Evolutionary conservation across 192 early-diverging fungal genomes (phyloP), one percentile per base, ranked within the genome.

Genomic region (Umbelopsis ramanniana): DNA sequence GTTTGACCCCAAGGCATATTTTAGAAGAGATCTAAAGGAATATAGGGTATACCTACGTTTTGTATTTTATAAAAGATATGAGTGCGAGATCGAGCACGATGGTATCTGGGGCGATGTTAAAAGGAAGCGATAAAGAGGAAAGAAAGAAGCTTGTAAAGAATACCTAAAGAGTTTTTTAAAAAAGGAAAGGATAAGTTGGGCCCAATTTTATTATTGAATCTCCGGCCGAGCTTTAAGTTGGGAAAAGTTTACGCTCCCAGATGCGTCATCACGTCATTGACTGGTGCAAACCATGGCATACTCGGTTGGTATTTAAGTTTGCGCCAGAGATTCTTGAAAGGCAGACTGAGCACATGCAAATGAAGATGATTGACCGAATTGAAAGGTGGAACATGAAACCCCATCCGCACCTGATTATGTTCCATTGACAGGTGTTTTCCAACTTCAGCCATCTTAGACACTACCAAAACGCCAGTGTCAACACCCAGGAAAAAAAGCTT

Each of bases 321-420:
- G 38, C 26, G 68, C 40, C 52, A 66, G 29, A 60, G 52, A 50
- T 66, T 77, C 55, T 84, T 84, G 71, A 87, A 91, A 3, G 86
- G 83, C 70, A 81, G 75, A 1, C 79, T 90, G 5, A 92, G 67
- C 10, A 83, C 84, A 80, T 91, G 91, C 19, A 92, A 70, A 74
- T 92, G 92, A 24, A 93, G 72, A 82, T 93, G 92, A 22, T 81
- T 40, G n/a, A 93, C 81, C 3, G 83, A 84, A 37, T 83, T 88
- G 74, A 89, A 93, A 0, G 90, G 91, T 14, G 92, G 92, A 6
- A 90, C 75, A 70, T 93, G 92, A 73, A 92, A 93, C 10, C 92
- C 90, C 10, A 91, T 40, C 12, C 83, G 85, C 72, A 38, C 45
- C 23, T 46, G 33, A 12, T 33, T 38, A 52, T 48, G 24, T 38